Evolutionary conservation across 169 alveolate genomes (phyloP).

Genomic region (Eimeria acervulina): DNA sequence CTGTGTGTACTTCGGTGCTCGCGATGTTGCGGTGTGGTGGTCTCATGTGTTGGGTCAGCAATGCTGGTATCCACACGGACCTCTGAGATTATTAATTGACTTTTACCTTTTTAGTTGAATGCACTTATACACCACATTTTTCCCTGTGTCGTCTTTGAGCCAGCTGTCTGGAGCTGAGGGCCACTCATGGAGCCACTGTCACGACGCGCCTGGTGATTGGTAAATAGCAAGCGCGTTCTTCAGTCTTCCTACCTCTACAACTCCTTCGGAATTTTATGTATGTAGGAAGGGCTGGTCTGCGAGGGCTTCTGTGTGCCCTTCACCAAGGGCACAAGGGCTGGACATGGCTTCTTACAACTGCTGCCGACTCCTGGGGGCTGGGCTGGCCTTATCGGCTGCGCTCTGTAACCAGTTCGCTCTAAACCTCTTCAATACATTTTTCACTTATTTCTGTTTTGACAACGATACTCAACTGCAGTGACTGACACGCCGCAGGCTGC

Average conservation of each 20-base stretch:
- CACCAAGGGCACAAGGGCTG: neutral
- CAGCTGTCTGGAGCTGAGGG: neutral
- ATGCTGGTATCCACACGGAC: neutral
- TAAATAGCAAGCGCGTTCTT: neutral
- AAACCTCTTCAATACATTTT: neutral
- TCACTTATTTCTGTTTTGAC: neutral
- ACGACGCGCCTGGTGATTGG: neutral
- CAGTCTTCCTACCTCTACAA: neutral
- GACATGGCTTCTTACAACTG: neutral
- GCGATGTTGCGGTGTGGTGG: neutral
- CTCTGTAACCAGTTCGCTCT: neutral
- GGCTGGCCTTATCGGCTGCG: slow-evolving; percentile 34
- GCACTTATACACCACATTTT: neutral
- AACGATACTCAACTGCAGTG: neutral
- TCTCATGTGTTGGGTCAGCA: neutral
- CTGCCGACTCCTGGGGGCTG: slow-evolving; percentile 39
- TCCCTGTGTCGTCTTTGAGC: neutral
- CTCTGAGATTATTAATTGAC: no score
- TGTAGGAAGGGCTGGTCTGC: neutral
- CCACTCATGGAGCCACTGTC: neutral
- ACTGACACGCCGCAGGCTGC: slow-evolving; percentile 20
- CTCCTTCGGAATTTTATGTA: neutral
- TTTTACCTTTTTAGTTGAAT: neutral
- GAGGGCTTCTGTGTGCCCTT: neutral
- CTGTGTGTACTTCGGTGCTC: neutral